Evolutionary conservation across 805 yeast species (phyloP), one percentile per base, ranked within the genome.

Genomic region (Debaryomyces prosopidis): DNA sequence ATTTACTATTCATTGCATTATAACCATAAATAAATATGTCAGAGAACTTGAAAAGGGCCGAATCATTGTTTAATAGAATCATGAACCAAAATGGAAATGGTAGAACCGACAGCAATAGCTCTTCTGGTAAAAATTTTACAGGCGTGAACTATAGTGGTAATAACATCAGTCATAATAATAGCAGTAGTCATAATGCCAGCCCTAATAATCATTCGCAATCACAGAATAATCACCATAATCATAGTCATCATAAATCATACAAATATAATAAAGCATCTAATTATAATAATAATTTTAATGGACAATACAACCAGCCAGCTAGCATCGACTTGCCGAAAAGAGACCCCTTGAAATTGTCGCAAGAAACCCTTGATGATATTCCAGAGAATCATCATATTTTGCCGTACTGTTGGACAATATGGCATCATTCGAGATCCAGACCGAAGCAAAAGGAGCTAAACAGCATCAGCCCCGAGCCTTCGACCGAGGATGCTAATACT

Each of bases 331-430:
- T 68, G 45, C 74, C 70, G 16, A 69, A 60, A 42, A 48, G 64
- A 39, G 72, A 69, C 48, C 69, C 75, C 14, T 54, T 63, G 18
- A 63, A 67, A 44, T 55, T 66, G 35, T 65, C 74, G 10, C 54
- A 57, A 33, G 69, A 66, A 18, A 62, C 66, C 5, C 54, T 69
- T 37, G 43, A 45, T 23, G 42, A 37, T n/a, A 55, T 59, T 10
- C 66, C 69, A 7, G 48, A 43, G 14, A 51, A 57, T 32, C 71
- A 69, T 51, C 77, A 75, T 51, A 58, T 66, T 9, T 62, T 76
- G 46, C 74, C 75, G 14, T 74, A 72, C 55, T 68, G 77, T 53
- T 76, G 81, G 81, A 68, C 76, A 26, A 59, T 75, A 48, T 76
- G 81, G 81, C 68, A 71, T 53, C 80, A 76, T 51, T 63, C 69